Evolutionary conservation across 176 grass and related monocot species (phyloP).

Genomic region (Hyparrhenia diplandra): DNA sequence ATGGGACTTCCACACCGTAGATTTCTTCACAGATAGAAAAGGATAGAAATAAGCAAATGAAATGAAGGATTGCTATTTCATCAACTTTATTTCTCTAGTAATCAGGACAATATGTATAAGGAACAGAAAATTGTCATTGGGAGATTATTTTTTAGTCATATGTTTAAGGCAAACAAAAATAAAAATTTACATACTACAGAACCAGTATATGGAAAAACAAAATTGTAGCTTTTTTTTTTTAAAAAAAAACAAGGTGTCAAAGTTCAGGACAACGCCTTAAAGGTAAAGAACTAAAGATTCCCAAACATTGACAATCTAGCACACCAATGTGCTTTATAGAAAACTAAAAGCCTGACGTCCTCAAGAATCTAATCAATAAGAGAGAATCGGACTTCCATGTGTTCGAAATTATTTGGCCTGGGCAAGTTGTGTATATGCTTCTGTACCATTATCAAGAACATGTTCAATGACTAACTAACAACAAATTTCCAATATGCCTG

Average conservation of each 20-base stretch:
- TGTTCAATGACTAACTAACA: background rate
- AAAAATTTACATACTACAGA: background rate
- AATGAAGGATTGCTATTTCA: background rate
- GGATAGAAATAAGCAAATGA: background rate
- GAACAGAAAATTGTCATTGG: background rate
- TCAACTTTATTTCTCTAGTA: background rate
- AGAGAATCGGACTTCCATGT: slow-evolving; percentile 41
- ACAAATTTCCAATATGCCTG: slow-evolving; percentile 1
- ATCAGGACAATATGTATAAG: background rate
- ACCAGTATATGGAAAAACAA: background rate
- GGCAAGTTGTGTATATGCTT: slow-evolving; percentile 14
- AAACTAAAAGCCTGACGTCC: slow-evolving; percentile 9
- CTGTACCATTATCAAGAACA: background rate
- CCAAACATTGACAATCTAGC: slow-evolving; percentile 22
- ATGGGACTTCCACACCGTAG: background rate
- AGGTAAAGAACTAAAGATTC: background rate
- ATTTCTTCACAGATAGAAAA: background rate
- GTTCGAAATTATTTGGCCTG: slow-evolving; percentile 28
- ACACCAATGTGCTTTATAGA: slow-evolving; percentile 13
- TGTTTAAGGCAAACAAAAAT: no score
- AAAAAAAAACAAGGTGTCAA: background rate
- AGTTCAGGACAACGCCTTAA: background rate
- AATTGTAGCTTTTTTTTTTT: background rate
- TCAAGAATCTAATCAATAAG: slow-evolving; percentile 33
- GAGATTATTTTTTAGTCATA: background rate